Evolutionary conservation across 148 eudicot genomes (phyloP).

Genomic region (Camellia japonica): DNA sequence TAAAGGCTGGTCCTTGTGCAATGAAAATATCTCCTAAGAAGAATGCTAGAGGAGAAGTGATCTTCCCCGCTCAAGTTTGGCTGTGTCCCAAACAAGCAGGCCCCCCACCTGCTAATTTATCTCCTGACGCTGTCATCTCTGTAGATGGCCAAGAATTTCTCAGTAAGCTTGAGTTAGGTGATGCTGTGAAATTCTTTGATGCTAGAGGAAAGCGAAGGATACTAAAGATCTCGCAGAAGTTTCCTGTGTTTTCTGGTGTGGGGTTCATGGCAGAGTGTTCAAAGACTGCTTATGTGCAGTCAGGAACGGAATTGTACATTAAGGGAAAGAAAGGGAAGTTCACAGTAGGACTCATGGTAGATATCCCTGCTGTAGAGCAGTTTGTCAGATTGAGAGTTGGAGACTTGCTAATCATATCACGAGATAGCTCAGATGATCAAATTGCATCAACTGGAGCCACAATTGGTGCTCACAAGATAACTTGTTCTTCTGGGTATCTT

Average conservation of each 20-base stretch:
- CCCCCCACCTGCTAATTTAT: constrained; percentile 41
- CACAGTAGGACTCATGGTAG: constrained; percentile 33
- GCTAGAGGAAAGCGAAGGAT: constrained; percentile 47
- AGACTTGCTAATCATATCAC: constrained; percentile 44
- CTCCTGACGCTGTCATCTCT: constrained; percentile 35
- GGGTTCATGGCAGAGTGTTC: constrained; percentile 44
- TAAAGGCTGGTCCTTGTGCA: constrained; percentile 46
- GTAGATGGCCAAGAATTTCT: constrained; percentile 40
- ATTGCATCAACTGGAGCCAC: constrained; percentile 10
- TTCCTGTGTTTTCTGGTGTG: constrained; percentile 39
- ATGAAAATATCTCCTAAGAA: constrained; percentile 52
- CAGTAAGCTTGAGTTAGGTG: constrained; percentile 35
- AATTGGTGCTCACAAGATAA: constrained; percentile 28
- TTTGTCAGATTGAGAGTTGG: constrained; percentile 49
- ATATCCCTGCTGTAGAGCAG: constrained; percentile 42
- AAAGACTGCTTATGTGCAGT: constrained; percentile 36
- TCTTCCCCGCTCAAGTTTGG: constrained; percentile 56
- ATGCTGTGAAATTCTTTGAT: constrained; percentile 42
- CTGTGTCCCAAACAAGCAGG: constrained; percentile 36
- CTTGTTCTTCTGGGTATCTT: constrained; percentile 45
- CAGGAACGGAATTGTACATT: constrained; percentile 28
- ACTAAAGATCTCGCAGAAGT: constrained; percentile 30
- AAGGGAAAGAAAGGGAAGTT: constrained; percentile 31
- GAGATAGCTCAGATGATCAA: constrained; percentile 32
- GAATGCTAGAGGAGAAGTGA: constrained; percentile 33